These are phyloP conservation scores for Ogataea haglerorum DNA, from an alignment of 805 yeast genomes.

Conservation along the genomic window DNA sequence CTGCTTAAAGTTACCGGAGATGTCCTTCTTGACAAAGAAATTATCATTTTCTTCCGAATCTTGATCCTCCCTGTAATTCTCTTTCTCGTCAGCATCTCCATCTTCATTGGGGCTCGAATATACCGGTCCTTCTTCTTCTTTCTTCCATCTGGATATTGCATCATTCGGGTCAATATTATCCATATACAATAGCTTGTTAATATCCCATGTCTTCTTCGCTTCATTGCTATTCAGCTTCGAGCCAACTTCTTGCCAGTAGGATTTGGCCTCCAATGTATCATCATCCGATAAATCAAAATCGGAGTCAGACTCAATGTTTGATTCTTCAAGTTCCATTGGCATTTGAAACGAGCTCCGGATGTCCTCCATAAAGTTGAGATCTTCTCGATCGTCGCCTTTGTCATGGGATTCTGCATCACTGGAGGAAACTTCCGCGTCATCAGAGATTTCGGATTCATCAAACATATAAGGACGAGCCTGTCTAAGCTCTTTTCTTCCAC, in stretches of 20 bases:
- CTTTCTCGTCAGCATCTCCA: too few relatives aligned
- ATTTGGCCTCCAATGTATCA: conserved; percentile 38
- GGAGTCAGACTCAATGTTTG: conserved; percentile 46
- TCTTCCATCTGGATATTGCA: conserved; percentile 68
- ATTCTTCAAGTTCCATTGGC: conserved; percentile 27
- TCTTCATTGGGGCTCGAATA: too few relatives aligned
- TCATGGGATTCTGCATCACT: too few relatives aligned
- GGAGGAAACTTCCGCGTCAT: too few relatives aligned
- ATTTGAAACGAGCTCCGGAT: too few relatives aligned
- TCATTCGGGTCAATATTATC: conserved; percentile 72
- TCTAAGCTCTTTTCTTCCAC: conserved; percentile 68
- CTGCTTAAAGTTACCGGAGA: too few relatives aligned
- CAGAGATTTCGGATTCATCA: not conserved
- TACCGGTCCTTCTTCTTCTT: conserved; percentile 43
- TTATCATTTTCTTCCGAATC: conserved; percentile 48
- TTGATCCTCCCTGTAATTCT: conserved; percentile 36
- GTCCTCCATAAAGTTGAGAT: too few relatives aligned
- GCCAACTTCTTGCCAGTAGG: conserved; percentile 49
- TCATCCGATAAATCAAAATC: conserved; percentile 39
- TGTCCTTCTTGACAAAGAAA: conserved; percentile 49
- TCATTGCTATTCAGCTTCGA: conserved; percentile 52
- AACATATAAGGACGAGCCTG: conserved; percentile 25
- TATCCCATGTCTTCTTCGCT: conserved; percentile 64
- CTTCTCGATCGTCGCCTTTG: too few relatives aligned
- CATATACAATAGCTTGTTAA: conserved; percentile 76